Base-by-base conservation (phyloP, 257 asterid genomes). In the Solanum medicagineum region DNA sequence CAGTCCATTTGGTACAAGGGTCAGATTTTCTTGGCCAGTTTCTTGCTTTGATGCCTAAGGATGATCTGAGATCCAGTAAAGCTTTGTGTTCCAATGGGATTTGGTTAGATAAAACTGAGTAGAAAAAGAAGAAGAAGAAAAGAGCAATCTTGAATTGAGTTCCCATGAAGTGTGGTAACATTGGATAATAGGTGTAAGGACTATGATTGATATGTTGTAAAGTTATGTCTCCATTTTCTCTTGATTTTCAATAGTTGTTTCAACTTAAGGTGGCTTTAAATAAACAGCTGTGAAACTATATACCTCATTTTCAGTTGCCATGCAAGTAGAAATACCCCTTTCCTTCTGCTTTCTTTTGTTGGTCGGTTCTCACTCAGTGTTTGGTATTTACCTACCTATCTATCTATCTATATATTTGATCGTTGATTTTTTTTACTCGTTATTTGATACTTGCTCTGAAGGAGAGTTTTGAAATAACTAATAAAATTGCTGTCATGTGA, bases 1-100 rank as follows among this genome's bases (percentile, higher is more conserved):
- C 98, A 0, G 93, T 89, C 98, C 97, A 94, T 57, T 93, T 91
- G 57, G 85, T 60, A 69, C 98, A 94, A 7, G 95, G 98, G 26
- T 92, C 89, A 3, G 85, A 80, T 81, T 88, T 93, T 53, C 81
- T 92, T 8, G 87, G 97, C 98, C 98, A 93, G 47, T 88, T 70
- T 86, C 54, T 87, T 11, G 94, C 95, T 84, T 88, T 87, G 83
- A 94, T 89, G 44, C 91, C 91, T 13, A 94, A 91, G n/a, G 98
- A 93, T 26, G 93, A 89, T 14, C 97, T 89, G 62, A 94, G 95
- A 36, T 88, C 86, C 68, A 91, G 85, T 71, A 94, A 86, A 45
- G 95, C 94, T 69, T 85, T 83, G 86, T 90, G 84, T 89, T 94
- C 98, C 57, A 89, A 59, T 6, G 40, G 91, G 4, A 29, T n/a